phyloP scores from a whole-genome alignment of 2,329 filamentous ascomycete genomes.

The Penicillium oxalicum region DNA sequence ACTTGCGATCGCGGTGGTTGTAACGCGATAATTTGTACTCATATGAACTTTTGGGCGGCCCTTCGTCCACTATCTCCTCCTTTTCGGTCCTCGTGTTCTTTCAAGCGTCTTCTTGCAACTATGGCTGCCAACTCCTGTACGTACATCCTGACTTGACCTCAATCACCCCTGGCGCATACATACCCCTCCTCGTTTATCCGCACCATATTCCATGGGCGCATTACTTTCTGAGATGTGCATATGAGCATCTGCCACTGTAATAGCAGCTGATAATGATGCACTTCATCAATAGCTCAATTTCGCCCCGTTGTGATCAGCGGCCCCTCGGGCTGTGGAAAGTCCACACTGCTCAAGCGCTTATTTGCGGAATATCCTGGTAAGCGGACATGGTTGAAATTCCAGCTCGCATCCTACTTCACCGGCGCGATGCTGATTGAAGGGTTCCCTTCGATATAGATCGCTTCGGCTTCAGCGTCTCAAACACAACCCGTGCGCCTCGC shows the following conservation, averaged over 20 bases:
- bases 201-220: not conserved
- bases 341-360: conserved; percentile 38
- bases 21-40: not conserved
- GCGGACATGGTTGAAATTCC: conserved; percentile 23
- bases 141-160: not conserved
- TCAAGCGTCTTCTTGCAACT: conserved; percentile 7
- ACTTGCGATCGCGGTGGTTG: no score
- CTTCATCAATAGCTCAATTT: conserved; percentile 1
- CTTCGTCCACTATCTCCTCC: conserved; percentile 6
- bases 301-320: conserved; percentile 40
- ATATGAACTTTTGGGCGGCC: conserved; percentile 18
- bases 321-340: conserved; percentile 40
- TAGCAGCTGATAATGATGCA: no score
- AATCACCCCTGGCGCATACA: not conserved
- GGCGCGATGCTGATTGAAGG: not conserved
- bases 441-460: not conserved
- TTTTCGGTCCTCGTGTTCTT: not conserved
- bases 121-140: conserved; percentile 26
- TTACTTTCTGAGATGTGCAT: no score
- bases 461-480: conserved; percentile 1
- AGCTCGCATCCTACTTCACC: conserved; percentile 1
- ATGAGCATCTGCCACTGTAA: no score
- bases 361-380: conserved; percentile 39
- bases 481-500: conserved; percentile 76
- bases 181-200: not conserved